Base-by-base conservation (phyloP, 176 grass and related monocot species). In the Eleusine coracana region DNA sequence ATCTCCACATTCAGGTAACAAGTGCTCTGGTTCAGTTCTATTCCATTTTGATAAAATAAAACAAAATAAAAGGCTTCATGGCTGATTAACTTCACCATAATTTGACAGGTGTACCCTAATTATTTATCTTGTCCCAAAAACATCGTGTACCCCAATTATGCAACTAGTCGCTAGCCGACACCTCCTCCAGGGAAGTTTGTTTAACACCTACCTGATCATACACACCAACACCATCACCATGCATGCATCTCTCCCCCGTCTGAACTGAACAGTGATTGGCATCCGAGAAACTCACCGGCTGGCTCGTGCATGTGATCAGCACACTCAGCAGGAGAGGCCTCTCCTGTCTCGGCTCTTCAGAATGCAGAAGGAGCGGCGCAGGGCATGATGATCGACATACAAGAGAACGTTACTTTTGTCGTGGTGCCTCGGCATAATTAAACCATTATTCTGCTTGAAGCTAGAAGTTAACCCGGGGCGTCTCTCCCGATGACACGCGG, bases 301-400 rank as follows among this genome's bases (percentile, higher is more conserved):
- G 14, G 11, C 78, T 69, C 58, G 67, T 58, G 80, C 80, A 66
- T 78, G 74, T 72, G 86, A 58, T 20, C 40, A 17, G 71, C 28
- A 42, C 46, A 42, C 46, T 25, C 12, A 44, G 46, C 20, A 42
- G 41, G 41, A 44, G 41, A 44, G 0, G 14, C 15, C 4, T 58
- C 15, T 25, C 21, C 9, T 20, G 27, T 5, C 5, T 10, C 68
- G 21, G 45, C 25, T n/a, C 54, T 59, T 59, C 55, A 21, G 9
- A 50, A 36, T 66, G 42, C 42, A 34, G 61, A 40, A 41, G 56
- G 74, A 78, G 16, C 51, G 51, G 74, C 58, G 80, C 74, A 73
- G 66, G 68, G 66, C 23, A 59, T 45, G 20, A 9, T 37, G 58
- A 39, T 34, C 58, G n/a, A n/a, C 51, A 51, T 51, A 4, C 3